phyloP scores from a whole-genome alignment of 2,329 filamentous ascomycete species.

The Cladosporium sp. region DNA sequence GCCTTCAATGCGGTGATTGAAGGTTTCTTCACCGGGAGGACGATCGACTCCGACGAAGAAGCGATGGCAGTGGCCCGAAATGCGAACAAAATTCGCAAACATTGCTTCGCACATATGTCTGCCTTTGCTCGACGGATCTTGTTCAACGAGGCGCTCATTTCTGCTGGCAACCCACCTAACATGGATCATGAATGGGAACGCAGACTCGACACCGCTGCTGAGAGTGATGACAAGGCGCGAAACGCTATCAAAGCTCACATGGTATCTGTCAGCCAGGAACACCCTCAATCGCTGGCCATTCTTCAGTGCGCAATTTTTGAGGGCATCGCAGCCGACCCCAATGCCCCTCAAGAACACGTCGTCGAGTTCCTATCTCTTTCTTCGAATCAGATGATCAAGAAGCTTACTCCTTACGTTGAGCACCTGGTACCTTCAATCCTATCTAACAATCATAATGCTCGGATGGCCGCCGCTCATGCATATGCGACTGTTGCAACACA shows the following conservation, averaged over 20 bases:
- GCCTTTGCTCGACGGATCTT: constrained; percentile 50
- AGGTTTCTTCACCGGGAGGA: constrained; percentile 40
- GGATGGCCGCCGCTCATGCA: constrained; percentile 63
- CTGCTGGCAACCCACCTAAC: constrained; percentile 36
- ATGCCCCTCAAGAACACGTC: constrained; percentile 26
- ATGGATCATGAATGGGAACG: constrained; percentile 79
- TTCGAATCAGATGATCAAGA: constrained; percentile 49
- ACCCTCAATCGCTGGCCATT: constrained; percentile 36
- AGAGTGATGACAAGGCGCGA: constrained; percentile 64
- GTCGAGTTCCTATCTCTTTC: constrained; percentile 53
- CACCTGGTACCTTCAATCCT: constrained; percentile 58
- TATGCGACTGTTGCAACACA: constrained; percentile 76
- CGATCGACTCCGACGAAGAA: constrained; percentile 25
- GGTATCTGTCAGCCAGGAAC: constrained; percentile 27
- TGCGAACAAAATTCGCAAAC: constrained; percentile 18
- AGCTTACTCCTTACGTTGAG: constrained; percentile 46
- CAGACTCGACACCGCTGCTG: constrained; percentile 68
- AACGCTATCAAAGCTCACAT: constrained; percentile 56
- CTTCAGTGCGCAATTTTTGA: constrained; percentile 45
- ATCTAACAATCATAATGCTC: constrained; percentile 68
- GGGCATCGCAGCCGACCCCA: constrained; percentile 31
- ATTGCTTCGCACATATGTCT: constrained; percentile 26
- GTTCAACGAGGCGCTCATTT: constrained; percentile 51
- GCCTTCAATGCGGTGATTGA: constrained; percentile 42
- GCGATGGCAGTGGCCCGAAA: constrained; percentile 20